phyloP scores from a whole-genome alignment of 768 basidiomycete genomes.

The Peribolospora kevripleyi region DNA sequence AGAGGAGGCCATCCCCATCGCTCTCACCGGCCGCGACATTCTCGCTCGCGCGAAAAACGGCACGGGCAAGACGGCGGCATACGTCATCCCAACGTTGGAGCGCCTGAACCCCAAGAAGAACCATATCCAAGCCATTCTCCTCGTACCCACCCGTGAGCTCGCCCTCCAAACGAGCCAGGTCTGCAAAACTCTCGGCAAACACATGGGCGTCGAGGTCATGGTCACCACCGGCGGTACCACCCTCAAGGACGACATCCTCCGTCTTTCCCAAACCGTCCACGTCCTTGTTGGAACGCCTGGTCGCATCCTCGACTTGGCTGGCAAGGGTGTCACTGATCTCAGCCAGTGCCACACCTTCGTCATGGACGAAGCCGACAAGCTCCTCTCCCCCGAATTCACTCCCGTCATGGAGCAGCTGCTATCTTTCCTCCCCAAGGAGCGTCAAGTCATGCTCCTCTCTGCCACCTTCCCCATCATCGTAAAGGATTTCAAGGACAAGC shows the following conservation, averaged over 20 bases:
- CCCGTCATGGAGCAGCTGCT: slow-evolving; percentile 95
- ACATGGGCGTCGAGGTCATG: slow-evolving; percentile 91
- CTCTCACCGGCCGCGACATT: slow-evolving; percentile 75
- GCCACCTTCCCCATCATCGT: slow-evolving; percentile 98
- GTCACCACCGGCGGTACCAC: slow-evolving; percentile 97
- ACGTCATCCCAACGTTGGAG: slow-evolving; percentile 90
- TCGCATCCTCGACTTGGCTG: slow-evolving; percentile 76
- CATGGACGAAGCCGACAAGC: slow-evolving; percentile 99
- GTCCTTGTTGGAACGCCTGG: slow-evolving; percentile 94
- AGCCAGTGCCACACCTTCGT: slow-evolving; percentile 87
- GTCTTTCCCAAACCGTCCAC: slow-evolving; percentile 69
- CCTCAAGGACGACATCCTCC: slow-evolving; percentile 89
- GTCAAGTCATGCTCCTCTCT: slow-evolving; percentile 97
- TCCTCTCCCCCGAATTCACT: slow-evolving; percentile 87
- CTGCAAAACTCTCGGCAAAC: slow-evolving; percentile 87
- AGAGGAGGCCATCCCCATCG: slow-evolving; percentile 93
- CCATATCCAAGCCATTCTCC: slow-evolving; percentile 87
- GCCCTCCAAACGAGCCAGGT: slow-evolving; percentile 98
- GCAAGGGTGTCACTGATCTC: slow-evolving; percentile 80
- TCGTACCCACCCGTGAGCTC: slow-evolving; percentile 95
- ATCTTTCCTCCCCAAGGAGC: slow-evolving; percentile 50
- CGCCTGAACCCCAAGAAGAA: slow-evolving; percentile 57
- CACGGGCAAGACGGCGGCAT: slow-evolving; percentile 95
- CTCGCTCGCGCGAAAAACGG: slow-evolving; percentile 90
- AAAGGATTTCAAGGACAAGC: slow-evolving; percentile 98